Percentiles rank a stretch among this genome's conserved stretches.
These are phyloP conservation scores for Diaporthe sp. DNA, from an alignment of 2,329 filamentous ascomycete species.

Conservation along the genomic window DNA sequence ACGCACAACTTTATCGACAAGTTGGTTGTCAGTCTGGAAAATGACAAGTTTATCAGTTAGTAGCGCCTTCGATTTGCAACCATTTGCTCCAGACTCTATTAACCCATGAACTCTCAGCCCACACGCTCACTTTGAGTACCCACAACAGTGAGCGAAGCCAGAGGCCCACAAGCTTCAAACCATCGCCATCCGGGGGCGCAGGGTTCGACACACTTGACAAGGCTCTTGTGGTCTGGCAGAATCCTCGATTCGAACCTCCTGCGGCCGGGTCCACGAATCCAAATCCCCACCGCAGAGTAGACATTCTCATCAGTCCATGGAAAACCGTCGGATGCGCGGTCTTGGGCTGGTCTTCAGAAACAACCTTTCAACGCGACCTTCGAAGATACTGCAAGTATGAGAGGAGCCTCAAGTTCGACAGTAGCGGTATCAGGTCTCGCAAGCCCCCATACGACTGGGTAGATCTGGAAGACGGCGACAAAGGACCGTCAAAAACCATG, in stretches of 20 bases:
- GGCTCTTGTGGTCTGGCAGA: constrained; percentile 91
- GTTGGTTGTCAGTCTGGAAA: constrained; percentile 79
- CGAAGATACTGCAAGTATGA: constrained; percentile 81
- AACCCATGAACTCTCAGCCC: constrained; percentile 54
- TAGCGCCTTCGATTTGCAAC: background rate
- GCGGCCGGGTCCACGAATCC: constrained; percentile 67
- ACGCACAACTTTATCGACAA: constrained; percentile 79
- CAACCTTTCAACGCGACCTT: constrained; percentile 90
- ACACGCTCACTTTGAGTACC: constrained; percentile 79
- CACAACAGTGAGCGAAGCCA: constrained; percentile 82
- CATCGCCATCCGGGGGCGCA: constrained; percentile 54
- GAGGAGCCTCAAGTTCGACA: constrained; percentile 88
- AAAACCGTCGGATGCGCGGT: constrained; percentile 89
- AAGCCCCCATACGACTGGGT: constrained; percentile 66
- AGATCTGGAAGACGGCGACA: constrained; percentile 73
- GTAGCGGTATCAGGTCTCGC: constrained; percentile 82
- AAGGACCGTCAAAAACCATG: constrained; percentile 69
- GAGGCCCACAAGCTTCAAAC: constrained; percentile 64
- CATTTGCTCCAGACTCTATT: background rate
- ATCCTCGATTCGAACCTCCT: constrained; percentile 64
- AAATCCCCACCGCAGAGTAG: constrained; percentile 85
- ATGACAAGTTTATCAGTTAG: constrained; percentile 73
- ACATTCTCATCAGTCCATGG: constrained; percentile 93
- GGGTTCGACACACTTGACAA: constrained; percentile 94
- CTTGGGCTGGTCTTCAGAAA: constrained; percentile 88